Percentiles rank a stretch among this genome's conserved stretches.
These are phyloP conservation scores for Erysimum cheiranthoides DNA, from an alignment of 345 rosid genomes.

Conservation along the genomic window DNA sequence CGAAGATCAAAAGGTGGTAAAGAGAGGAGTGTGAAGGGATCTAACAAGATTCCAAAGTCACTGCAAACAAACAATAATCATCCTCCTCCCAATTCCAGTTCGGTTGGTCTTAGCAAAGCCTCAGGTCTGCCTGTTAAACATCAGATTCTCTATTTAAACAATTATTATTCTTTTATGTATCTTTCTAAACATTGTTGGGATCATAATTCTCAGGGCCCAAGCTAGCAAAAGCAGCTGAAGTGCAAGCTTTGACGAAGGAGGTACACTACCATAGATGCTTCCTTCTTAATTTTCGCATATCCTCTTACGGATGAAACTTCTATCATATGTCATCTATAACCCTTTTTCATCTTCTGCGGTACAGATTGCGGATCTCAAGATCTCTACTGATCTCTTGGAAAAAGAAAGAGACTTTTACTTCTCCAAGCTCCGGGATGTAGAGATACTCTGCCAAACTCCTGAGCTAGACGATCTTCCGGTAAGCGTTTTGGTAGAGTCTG, in stretches of 20 bases:
- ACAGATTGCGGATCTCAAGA: slow-evolving; percentile 85
- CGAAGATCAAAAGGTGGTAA: slow-evolving; percentile 83
- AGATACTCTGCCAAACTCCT: slow-evolving; percentile 82
- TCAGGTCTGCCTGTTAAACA: slow-evolving; percentile 20
- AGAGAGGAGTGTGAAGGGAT: slow-evolving; percentile 54
- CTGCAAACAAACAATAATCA: slow-evolving; percentile 68
- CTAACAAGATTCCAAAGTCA: slow-evolving; percentile 70
- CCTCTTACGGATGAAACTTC: neutral
- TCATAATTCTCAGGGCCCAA: slow-evolving; percentile 56
- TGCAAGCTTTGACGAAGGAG: slow-evolving; percentile 77
- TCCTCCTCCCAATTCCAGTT: slow-evolving; percentile 33
- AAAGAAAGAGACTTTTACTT: slow-evolving; percentile 96
- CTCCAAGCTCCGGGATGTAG: slow-evolving; percentile 82
- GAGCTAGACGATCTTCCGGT: slow-evolving; percentile 69
- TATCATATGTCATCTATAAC: neutral
- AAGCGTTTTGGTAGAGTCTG: slow-evolving; percentile 32
- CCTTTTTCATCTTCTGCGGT: slow-evolving; percentile 5
- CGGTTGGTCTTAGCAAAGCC: slow-evolving; percentile 35
- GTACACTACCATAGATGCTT: slow-evolving; percentile 46
- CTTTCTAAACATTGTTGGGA: slow-evolving; percentile 21
- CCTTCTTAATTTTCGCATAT: neutral
- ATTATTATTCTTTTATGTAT: neutral
- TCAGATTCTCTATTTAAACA: neutral
- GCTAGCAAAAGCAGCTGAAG: slow-evolving; percentile 56
- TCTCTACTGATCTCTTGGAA: slow-evolving; percentile 72